Evolutionary conservation across 2,329 filamentous ascomycete species (phyloP).

Genomic region (Chalaropsis thielavioides): DNA sequence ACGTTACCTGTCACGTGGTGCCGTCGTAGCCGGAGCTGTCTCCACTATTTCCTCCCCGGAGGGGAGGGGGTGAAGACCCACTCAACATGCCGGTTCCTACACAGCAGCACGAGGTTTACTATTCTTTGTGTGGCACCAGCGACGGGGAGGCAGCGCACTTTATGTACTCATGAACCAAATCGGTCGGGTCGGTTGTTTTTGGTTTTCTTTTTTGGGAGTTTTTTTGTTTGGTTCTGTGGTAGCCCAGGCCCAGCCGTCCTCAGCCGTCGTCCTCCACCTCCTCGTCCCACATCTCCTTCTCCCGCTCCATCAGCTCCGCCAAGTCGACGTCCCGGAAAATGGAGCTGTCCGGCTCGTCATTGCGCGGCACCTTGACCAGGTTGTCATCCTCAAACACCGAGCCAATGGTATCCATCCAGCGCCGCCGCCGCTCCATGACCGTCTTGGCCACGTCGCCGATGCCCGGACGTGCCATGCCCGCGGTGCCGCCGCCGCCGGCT

Average conservation of each 20-base stretch:
- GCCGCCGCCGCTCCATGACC: slow-evolving; percentile 76
- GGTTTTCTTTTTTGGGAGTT: too few species aligned
- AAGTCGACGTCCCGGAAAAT: slow-evolving; percentile 65
- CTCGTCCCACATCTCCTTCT: slow-evolving; percentile 70
- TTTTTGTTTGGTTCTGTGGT: too few species aligned
- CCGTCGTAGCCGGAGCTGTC: neutral
- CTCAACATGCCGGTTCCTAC: too few species aligned
- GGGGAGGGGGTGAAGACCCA: too few species aligned
- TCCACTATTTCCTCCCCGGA: neutral
- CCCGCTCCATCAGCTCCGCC: slow-evolving; percentile 56
- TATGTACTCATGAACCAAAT: too few species aligned
- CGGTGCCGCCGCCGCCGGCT: slow-evolving; percentile 42
- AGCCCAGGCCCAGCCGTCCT: neutral
- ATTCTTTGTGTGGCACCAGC: too few species aligned
- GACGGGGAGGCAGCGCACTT: too few species aligned
- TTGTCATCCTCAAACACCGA: slow-evolving; percentile 79
- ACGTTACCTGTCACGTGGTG: neutral
- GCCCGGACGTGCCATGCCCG: slow-evolving; percentile 54
- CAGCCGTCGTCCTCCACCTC: slow-evolving; percentile 49
- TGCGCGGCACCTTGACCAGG: slow-evolving; percentile 54
- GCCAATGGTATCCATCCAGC: slow-evolving; percentile 85
- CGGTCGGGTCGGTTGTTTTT: too few species aligned
- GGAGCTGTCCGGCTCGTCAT: slow-evolving; percentile 45
- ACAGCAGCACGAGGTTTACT: too few species aligned
- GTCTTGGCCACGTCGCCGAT: slow-evolving; percentile 86